These are phyloP conservation scores for Crucibulum laeve DNA, from an alignment of 768 basidiomycete species.

Conservation along the genomic window DNA sequence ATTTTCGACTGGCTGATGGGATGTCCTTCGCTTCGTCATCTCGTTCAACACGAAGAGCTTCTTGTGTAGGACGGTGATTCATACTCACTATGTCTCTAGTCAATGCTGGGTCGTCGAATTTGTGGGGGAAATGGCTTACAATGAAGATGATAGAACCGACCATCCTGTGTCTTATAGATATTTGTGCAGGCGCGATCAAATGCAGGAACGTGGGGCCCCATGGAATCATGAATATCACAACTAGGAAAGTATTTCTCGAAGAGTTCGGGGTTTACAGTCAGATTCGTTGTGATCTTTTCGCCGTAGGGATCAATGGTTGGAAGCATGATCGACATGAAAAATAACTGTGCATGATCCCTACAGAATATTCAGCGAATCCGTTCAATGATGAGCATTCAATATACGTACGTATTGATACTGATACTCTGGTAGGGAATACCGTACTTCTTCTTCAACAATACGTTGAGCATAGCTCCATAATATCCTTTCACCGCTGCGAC, in stretches of 20 bases:
- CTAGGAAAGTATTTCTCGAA: constrained; percentile 12
- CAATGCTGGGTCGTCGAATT: neutral
- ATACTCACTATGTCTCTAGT: constrained; percentile 8
- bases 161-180: constrained; percentile 20
- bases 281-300: constrained; percentile 5
- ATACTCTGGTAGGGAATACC: constrained; percentile 14
- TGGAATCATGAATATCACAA: constrained; percentile 6
- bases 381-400: neutral
- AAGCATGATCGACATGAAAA: constrained; percentile 10
- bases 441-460: constrained; percentile 16
- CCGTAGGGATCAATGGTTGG: constrained; percentile 11
- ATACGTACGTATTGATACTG: constrained; percentile 17
- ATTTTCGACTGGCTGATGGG: constrained; percentile 6
- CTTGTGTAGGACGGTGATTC: constrained; percentile 6
- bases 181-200: constrained; percentile 13
- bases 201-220: neutral
- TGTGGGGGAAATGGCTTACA: neutral
- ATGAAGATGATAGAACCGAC: constrained; percentile 18
- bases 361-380: neutral
- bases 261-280: neutral
- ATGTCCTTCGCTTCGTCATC: constrained; percentile 3
- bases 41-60: constrained; percentile 5
- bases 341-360: constrained; percentile 17
- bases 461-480: constrained; percentile 19
- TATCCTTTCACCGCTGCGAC: too few species aligned